Conservation (phyloP, 2,329 filamentous ascomycete genomes). For the Lasiodiplodia gonubiensis region DNA sequence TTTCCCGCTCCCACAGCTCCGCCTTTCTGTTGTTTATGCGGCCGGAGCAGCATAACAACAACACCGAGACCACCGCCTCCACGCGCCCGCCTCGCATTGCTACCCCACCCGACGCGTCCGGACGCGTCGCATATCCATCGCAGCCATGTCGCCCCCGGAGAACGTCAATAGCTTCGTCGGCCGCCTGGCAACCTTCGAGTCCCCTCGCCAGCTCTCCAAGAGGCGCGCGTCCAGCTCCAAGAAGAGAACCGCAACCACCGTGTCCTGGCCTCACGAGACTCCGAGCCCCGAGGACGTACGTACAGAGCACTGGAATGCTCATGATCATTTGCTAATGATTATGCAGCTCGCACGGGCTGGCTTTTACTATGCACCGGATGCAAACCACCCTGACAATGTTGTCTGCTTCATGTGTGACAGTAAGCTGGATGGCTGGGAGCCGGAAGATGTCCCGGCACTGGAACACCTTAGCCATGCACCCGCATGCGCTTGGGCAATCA, state of each 20-base stretch:
- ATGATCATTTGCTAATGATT: constrained; percentile 30
- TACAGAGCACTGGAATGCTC: constrained; percentile 7
- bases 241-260: constrained; percentile 63
- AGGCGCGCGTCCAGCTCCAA: constrained; percentile 71
- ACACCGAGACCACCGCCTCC: constrained; percentile 10
- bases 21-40: constrained; percentile 12
- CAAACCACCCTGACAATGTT: constrained; percentile 81
- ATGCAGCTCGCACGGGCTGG: constrained; percentile 83
- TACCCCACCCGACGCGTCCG: constrained; percentile 12
- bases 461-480: constrained; percentile 87
- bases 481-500: constrained; percentile 86
- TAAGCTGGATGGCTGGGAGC: constrained; percentile 89
- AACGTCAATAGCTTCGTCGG: constrained; percentile 70
- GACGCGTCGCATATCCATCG: constrained; percentile 9
- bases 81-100: constrained; percentile 17
- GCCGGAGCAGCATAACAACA: constrained; percentile 9
- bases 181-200: constrained; percentile 80
- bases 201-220: constrained; percentile 66
- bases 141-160: constrained; percentile 45
- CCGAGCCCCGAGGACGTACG: constrained; percentile 69
- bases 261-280: constrained; percentile 76
- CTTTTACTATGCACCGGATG: constrained; percentile 83
- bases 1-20: constrained; percentile 4
- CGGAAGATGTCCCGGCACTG: constrained; percentile 77
- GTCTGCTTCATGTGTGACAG: constrained; percentile 86